These are phyloP conservation scores for Glaciozyma antarctica DNA, from an alignment of 768 basidiomycete genomes.

Conservation along the genomic window DNA sequence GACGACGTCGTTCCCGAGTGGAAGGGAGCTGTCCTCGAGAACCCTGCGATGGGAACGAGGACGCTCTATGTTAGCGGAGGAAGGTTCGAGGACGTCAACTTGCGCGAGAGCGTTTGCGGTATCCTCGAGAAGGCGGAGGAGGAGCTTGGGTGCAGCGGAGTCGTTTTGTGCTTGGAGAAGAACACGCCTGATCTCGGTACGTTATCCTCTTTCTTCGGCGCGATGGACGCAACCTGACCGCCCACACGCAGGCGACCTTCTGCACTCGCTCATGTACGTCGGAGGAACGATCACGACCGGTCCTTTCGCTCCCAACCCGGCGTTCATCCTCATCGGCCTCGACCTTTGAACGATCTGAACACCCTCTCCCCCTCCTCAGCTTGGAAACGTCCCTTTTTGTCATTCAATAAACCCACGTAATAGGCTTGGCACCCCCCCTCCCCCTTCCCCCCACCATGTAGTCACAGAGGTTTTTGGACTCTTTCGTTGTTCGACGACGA, in stretches of 20 bases:
- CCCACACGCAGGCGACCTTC: conserved; percentile 46
- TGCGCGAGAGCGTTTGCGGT: conserved; percentile 58
- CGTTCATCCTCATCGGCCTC: conserved; percentile 74
- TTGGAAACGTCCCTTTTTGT: not conserved
- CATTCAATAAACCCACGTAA: conserved; percentile 3
- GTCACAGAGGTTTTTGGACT: too few relatives aligned
- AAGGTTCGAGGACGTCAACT: conserved; percentile 36
- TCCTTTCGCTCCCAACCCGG: conserved; percentile 63
- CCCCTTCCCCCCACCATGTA: too few relatives aligned
- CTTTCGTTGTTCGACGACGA: too few relatives aligned
- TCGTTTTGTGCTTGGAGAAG: conserved; percentile 71
- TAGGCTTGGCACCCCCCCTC: not conserved
- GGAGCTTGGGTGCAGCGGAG: conserved; percentile 60
- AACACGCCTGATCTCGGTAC: conserved; percentile 52
- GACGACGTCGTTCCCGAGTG: conserved; percentile 12
- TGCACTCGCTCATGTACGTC: conserved; percentile 87
- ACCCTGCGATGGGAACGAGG: conserved; percentile 16
- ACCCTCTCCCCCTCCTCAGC: too few relatives aligned
- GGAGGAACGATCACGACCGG: conserved; percentile 74
- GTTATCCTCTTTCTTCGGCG: not conserved
- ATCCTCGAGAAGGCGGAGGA: conserved; percentile 82
- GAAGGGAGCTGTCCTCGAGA: conserved; percentile 22
- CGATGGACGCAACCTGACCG: too few relatives aligned
- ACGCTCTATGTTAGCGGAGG: conserved; percentile 79
- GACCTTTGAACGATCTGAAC: conserved; percentile 46